Base-by-base conservation (phyloP, 345 rosid genomes). In the Hibiscus mutabilis region DNA sequence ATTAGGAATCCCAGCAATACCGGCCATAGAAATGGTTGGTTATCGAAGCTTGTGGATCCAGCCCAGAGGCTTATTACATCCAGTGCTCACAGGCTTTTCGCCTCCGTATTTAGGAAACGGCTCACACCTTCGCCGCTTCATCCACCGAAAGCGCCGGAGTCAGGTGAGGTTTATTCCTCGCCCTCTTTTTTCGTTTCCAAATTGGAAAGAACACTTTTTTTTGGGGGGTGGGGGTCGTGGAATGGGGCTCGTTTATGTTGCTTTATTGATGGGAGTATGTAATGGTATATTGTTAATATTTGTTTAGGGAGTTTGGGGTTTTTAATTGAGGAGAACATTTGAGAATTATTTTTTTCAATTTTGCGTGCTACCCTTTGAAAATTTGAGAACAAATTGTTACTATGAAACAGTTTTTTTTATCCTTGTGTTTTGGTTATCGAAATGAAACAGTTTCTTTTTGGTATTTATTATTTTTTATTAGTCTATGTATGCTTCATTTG, bases 1-100 rank as follows among this genome's bases (percentile, higher is more conserved):
- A 59, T 76, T 31, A 76, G 89, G 69, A 89, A 84, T 73, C 40
- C 88, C 47, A 65, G 72, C 79, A 51, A 68, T 69, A 70, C 70
- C 11, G 55, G 77, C 70, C 65, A 74, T 65, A 24, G 69, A 53
- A 77, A 82, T 72, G 88, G 95, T 3, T 95, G 98, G 99, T 44
- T 95, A 29, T 84, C 97, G 75, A 95, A 86, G 82, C 57, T 95
- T 72, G 88, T 95, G 77, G 94, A 92, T 88, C 99, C 98, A 67
- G 97, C 98, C 12, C 98, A 90, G 73, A 72, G 87, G 72, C 85
- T 95, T 61, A 85, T 95, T 72, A 60, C 87, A 42, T 82, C 87
- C 13, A 74, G 93, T 64, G 99, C 99, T 64, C 86, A 89, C 66
- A 84, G 75, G 78, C 88, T 95, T 19, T 95, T 88, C 64, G 85